Conservation (phyloP, 2,329 filamentous ascomycete genomes). For the Alternaria ventricosa region DNA sequence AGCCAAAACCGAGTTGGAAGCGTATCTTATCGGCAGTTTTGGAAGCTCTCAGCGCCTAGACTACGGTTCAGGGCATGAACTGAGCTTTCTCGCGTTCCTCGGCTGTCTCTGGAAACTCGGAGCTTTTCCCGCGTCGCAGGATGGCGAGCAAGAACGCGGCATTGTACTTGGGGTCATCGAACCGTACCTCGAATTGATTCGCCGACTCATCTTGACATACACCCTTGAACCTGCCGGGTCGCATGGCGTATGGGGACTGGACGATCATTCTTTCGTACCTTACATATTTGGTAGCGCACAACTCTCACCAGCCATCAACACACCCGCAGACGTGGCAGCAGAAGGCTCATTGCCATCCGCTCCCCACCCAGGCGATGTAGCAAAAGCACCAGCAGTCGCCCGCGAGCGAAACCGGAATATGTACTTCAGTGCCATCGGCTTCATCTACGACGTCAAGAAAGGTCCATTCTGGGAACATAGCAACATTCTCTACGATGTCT, state of each 20-base stretch:
- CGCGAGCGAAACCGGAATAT: constrained; percentile 59
- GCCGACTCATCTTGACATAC: constrained; percentile 85
- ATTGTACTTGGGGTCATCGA: constrained; percentile 85
- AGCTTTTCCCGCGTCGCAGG: constrained; percentile 68
- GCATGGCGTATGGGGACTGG: constrained; percentile 97
- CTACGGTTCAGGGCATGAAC: constrained; percentile 94
- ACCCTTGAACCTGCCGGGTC: constrained; percentile 94
- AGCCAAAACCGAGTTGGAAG: constrained; percentile 71
- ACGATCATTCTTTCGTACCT: constrained; percentile 92
- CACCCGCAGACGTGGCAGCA: constrained; percentile 65
- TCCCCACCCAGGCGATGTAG: constrained; percentile 73
- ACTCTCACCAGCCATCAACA: constrained; percentile 73
- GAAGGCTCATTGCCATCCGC: constrained; percentile 76
- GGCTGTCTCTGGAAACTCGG: constrained; percentile 90
- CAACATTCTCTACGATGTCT: constrained; percentile 92
- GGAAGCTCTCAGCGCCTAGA: constrained; percentile 89
- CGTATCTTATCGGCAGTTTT: constrained; percentile 85
- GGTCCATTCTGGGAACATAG: constrained; percentile 96
- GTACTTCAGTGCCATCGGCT: constrained; percentile 95
- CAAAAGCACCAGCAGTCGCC: constrained; percentile 50
- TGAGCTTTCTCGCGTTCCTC: constrained; percentile 92
- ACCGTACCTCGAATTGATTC: constrained; percentile 82
- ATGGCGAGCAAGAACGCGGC: constrained; percentile 71
- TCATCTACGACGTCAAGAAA: constrained; percentile 96
- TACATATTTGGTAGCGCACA: constrained; percentile 97